These are phyloP conservation scores for Auxenochlorella pyrenoidosa DNA, from an alignment of 139 green algal genomes.

Conservation along the genomic window DNA sequence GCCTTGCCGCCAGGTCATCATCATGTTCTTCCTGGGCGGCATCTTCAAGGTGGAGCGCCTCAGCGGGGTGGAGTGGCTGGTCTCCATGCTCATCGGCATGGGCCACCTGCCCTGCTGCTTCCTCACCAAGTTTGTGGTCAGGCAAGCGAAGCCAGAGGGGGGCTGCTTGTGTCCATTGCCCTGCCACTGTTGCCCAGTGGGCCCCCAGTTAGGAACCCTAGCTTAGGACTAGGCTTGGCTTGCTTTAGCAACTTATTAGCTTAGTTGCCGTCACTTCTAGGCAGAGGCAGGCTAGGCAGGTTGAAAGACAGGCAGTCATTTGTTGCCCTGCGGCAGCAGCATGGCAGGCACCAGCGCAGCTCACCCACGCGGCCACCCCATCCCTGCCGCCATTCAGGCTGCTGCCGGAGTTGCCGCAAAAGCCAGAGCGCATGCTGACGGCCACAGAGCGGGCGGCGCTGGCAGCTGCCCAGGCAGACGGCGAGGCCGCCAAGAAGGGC, in stretches of 20 bases:
- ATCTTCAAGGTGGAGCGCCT: slow-evolving; percentile 82
- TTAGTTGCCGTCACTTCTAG: neutral
- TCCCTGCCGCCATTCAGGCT: neutral
- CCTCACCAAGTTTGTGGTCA: slow-evolving; percentile 41
- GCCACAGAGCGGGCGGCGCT: neutral
- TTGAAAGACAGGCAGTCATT: neutral
- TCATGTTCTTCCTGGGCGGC: slow-evolving; percentile 70
- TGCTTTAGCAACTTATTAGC: no score
- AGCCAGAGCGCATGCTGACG: neutral
- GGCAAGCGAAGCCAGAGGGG: neutral
- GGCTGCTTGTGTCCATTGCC: neutral
- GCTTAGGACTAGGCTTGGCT: neutral
- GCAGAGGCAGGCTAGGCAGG: neutral
- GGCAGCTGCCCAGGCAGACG: neutral
- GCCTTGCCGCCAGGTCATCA: slow-evolving; percentile 80
- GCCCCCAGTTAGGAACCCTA: no score
- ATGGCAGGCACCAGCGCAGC: neutral
- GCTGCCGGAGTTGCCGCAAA: neutral
- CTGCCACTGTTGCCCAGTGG: neutral
- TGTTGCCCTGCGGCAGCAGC: neutral
- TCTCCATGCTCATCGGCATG: slow-evolving; percentile 72
- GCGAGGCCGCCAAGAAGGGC: neutral
- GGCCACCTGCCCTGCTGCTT: slow-evolving; percentile 42
- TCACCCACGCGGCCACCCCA: neutral
- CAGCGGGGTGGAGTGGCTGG: slow-evolving; percentile 62